Conservation (phyloP, 352 stramenopile genomes). For the Plasmopara viticola region DNA sequence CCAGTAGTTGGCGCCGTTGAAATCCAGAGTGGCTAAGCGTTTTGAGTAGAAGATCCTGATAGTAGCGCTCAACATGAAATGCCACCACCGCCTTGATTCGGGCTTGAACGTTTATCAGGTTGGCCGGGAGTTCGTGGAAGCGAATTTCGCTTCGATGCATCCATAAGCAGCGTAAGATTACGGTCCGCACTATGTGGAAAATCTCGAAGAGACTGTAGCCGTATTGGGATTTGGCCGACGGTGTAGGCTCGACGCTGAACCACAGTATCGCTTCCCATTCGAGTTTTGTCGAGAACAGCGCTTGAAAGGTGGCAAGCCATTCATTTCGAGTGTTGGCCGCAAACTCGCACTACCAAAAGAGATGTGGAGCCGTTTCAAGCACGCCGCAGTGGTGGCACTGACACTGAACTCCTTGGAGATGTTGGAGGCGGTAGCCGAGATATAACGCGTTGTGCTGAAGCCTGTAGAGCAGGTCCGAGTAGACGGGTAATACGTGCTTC, state of each 20-base stretch:
- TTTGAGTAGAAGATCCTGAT: constrained; percentile 3
- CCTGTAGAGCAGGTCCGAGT: neutral
- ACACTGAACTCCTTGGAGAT: neutral
- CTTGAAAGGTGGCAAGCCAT: neutral
- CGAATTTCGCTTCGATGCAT: neutral
- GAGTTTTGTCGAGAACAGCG: neutral
- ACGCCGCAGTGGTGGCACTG: neutral
- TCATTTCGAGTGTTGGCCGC: neutral
- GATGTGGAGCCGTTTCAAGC: neutral
- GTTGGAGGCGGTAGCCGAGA: neutral
- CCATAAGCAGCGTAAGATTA: neutral
- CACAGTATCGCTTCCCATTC: neutral
- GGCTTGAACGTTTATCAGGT: neutral
- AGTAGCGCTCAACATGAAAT: neutral
- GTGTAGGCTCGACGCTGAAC: neutral
- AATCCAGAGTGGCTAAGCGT: neutral
- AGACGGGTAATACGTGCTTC: neutral
- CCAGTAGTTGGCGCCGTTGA: too few relatives aligned
- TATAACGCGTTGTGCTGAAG: neutral
- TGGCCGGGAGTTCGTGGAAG: neutral
- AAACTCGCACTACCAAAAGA: neutral
- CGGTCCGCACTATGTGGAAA: neutral
- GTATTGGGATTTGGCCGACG: neutral
- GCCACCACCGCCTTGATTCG: neutral
- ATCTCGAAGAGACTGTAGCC: neutral